Evolutionary conservation across 768 basidiomycete species (phyloP), one percentile per base, ranked within the genome.

Genomic region (Daedaleopsis nitida): DNA sequence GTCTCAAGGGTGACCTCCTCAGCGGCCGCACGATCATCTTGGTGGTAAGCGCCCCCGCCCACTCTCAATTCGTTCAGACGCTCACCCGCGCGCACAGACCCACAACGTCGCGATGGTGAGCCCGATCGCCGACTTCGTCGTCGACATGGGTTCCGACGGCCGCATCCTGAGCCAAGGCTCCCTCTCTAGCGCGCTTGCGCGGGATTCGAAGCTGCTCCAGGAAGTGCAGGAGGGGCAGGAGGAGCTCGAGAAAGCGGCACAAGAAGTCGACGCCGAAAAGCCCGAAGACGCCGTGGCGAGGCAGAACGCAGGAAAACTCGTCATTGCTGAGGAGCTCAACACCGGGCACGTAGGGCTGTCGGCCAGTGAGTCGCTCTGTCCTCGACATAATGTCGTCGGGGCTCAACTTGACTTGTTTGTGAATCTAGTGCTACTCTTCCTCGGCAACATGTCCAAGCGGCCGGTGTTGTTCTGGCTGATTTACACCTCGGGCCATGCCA

Each of bases 111-210:
- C 81, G 1, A 74, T 87, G 71, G 74, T 79, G 5, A 74, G 74
- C 13, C 77, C 83, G 10, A 77, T 86, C 21, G 83, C 86, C 9
- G 76, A 79, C 4, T 82, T 81, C 60, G 80, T 86, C 6, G 79
- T 88, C 8, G 80, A 82, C 1, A 62, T 88, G n/a, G 77, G 78
- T 21, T 62, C 68, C 9, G 82, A 87, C 62, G 87, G 87, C 0
- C 76, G 79, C 1, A 73, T 85, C 23, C 68, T 70, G 14, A 77
- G 78, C 43, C 78, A 81, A 64, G 84, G 81, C 1, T 75, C 82
- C 23, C 69, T 84, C 2, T 76, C 79, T 0, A 81, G 78, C 7
- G 78, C 75, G 0, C 73, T 87, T 7, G 74, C 72, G 5, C 73
- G 75, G 38, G 78, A 83, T 60, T 65, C 69, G 44, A 76, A 58